Evolutionary conservation across 441 rosid genomes (phyloP).

Genomic region (Adansonia madagascariensis): DNA sequence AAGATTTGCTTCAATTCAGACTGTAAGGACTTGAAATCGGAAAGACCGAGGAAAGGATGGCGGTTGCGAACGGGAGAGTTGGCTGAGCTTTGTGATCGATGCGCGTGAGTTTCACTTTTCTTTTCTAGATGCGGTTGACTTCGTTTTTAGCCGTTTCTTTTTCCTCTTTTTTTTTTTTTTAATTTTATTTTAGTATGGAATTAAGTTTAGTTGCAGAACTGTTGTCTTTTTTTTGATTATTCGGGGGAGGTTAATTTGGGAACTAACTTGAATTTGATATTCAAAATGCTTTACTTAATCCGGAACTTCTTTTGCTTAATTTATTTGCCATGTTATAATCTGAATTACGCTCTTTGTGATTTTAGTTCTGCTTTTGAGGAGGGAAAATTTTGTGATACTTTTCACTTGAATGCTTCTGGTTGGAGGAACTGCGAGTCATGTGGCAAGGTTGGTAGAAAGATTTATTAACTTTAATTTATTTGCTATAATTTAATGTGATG

Average conservation of each 20-base stretch:
- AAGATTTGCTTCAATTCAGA: constrained; percentile 78
- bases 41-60: constrained; percentile 78
- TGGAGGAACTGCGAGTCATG: constrained; percentile 95
- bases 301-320: background rate
- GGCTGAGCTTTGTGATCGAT: constrained; percentile 91
- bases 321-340: constrained; percentile 7
- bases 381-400: constrained; percentile 77
- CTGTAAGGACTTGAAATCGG: constrained; percentile 66
- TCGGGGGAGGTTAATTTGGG: constrained; percentile 30
- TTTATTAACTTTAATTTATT: constrained; percentile 21
- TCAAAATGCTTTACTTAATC: constrained; percentile 6
- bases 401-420: constrained; percentile 74
- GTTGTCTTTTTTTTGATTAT: background rate
- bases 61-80: constrained; percentile 76
- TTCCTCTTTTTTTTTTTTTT: background rate
- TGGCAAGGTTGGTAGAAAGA: constrained; percentile 69
- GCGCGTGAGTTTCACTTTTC: constrained; percentile 64
- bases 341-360: constrained; percentile 29
- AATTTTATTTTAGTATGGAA: constrained; percentile 18
- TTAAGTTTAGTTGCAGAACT: constrained; percentile 23
- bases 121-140: constrained; percentile 22
- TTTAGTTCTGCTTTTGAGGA: constrained; percentile 79
- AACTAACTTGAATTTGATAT: constrained; percentile 2
- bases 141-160: constrained; percentile 7
- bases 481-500: constrained; percentile 22